Base-by-base conservation (phyloP, 2,329 filamentous ascomycete species). In the Colletotrichum orbiculare region DNA sequence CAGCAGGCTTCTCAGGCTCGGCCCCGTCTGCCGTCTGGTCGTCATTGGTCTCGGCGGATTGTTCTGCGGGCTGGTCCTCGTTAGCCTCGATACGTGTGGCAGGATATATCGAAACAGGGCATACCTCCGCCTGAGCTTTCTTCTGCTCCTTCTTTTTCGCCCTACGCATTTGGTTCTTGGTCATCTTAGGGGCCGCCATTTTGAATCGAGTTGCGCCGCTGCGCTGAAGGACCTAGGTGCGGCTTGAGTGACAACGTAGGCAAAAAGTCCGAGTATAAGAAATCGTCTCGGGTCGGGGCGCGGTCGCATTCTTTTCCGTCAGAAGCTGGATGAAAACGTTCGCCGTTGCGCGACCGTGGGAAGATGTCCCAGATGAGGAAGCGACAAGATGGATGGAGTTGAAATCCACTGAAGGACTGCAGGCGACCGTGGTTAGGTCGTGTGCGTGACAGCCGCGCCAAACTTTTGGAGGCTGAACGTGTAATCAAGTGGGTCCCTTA, bases 81-180 rank as follows among this genome's bases (percentile, higher is more conserved):
- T 64, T 37, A 67, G 65, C 52, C n/a, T 53, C 37, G 25, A 25
- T 25, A 25, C 25, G 25, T 5, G 34, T 25, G 8, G 9, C 43
- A 38, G 12, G 15, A n/a, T 39, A 25, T 38, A 25, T 15, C 37
- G 11, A n/a, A 8, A 6, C 2, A 8, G 33, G 8, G 47, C 70
- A 68, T 59, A 87, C 87, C 72, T 88, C 81, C 76, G 86, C 81
- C 56, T 85, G 80, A 70, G 87, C 79, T 73, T 89, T 89, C 82
- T 96, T 96, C 75, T 93, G 88, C 73, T 93, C 91, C 89, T 97
- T 97, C 87, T 96, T 97, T 84, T 95, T 94, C 53, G 93, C 92
- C 77, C 95, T 89, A 77, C 94, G 88, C 83, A 94, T 90, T 80
- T 97, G 93, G 80, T 97, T 97, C 84, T 97, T 98, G 77, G 91